A percentile compares a stretch with the other conserved stretches of the same genome.
Conservation (phyloP, 345 rosid species). For the Kernera saxatilis region DNA sequence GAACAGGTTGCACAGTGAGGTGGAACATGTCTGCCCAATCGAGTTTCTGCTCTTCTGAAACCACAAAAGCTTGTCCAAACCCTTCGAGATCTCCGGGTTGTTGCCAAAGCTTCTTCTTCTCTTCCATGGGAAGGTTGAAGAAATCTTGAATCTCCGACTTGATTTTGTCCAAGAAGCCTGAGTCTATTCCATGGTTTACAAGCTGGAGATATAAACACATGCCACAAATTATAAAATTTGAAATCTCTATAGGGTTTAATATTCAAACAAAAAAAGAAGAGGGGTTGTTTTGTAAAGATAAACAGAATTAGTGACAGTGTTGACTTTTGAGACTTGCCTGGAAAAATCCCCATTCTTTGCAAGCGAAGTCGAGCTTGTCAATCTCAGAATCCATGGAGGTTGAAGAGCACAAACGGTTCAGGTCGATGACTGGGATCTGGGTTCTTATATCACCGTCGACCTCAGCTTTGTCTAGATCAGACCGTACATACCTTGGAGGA, state of each 20-base stretch:
- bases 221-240: not conserved
- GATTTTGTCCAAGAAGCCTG: slow-evolving; percentile 20
- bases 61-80: slow-evolving; percentile 27
- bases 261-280: not conserved
- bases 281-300: not conserved
- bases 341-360: slow-evolving; percentile 57
- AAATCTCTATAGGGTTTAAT: not conserved
- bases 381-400: slow-evolving; percentile 15
- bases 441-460: not conserved
- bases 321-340: slow-evolving; percentile 1
- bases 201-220: slow-evolving; percentile 9
- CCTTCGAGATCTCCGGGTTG: slow-evolving; percentile 15
- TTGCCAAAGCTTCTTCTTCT: slow-evolving; percentile 25
- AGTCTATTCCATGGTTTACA: slow-evolving; percentile 27
- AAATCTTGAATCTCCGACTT: slow-evolving; percentile 22
- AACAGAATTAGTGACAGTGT: slow-evolving; percentile 30
- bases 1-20: slow-evolving; percentile 15
- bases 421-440: slow-evolving; percentile 13
- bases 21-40: slow-evolving; percentile 31
- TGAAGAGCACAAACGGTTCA: slow-evolving; percentile 3
- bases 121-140: slow-evolving; percentile 29
- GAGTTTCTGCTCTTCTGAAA: slow-evolving; percentile 24
- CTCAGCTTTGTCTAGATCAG: slow-evolving; percentile 6
- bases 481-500: slow-evolving; percentile 13
- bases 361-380: slow-evolving; percentile 42